A percentile compares a stretch with the other conserved stretches of the same genome.
phyloP scores from a whole-genome alignment of 225 moss, liverwort and hornwort genomes.

The Bryoerythrophyllum caledonicum region DNA sequence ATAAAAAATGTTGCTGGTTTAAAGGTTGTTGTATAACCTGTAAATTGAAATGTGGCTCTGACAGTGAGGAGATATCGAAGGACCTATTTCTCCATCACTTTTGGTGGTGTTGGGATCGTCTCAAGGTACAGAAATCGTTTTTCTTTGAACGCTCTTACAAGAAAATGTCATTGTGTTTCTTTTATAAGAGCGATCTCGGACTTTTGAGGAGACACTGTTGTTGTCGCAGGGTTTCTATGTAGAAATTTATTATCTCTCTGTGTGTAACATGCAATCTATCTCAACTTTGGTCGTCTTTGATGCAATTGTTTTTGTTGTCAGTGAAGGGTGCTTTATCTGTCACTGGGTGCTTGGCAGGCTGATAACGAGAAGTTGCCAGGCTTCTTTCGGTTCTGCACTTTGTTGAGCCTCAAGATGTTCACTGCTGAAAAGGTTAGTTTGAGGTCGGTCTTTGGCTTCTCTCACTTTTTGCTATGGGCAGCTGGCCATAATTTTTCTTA shows the following conservation, averaged over 20 bases:
- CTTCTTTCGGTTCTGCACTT: constrained; percentile 94
- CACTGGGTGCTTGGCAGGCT: constrained; percentile 41
- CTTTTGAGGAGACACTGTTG: constrained; percentile 1
- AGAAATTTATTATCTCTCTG: constrained; percentile 4
- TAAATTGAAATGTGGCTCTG: constrained; percentile 30
- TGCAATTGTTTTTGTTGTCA: constrained; percentile 13
- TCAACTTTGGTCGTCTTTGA: constrained; percentile 15
- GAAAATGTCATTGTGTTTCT: background rate
- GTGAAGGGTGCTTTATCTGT: constrained; percentile 11
- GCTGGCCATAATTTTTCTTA: background rate
- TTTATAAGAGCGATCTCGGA: background rate
- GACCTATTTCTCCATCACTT: constrained; percentile 72
- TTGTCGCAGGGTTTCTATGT: background rate
- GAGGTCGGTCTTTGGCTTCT: constrained; percentile 10
- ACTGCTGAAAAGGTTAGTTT: constrained; percentile 60
- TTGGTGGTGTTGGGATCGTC: constrained; percentile 98
- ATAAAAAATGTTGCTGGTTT: background rate
- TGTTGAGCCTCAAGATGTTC: constrained; percentile 81
- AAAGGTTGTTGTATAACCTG: constrained; percentile 22
- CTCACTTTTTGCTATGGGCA: background rate
- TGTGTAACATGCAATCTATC: constrained; percentile 9
- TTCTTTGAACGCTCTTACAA: background rate
- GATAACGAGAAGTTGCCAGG: constrained; percentile 65
- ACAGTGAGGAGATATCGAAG: constrained; percentile 67
- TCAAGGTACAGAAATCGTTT: constrained; percentile 20